A percentile compares a stretch with the other conserved stretches of the same genome.
Evolutionary conservation across 345 rosid species (phyloP).

Genomic region (Brassica juncea): DNA sequence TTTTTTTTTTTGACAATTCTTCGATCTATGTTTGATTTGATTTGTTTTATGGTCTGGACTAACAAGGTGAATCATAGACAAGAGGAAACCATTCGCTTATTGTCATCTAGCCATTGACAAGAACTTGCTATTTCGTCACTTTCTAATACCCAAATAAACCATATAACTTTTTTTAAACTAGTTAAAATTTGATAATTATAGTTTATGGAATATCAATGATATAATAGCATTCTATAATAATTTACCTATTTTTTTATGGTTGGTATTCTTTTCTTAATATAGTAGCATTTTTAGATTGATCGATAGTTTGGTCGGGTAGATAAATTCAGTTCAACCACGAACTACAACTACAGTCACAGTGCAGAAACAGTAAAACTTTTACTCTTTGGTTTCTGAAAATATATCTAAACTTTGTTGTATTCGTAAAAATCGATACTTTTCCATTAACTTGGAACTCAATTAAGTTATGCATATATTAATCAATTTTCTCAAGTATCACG

Average conservation of each 20-base stretch:
- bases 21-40: background rate
- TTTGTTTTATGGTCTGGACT: background rate
- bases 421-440: background rate
- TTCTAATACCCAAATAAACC: background rate
- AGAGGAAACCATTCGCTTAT: background rate
- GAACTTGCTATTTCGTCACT: background rate
- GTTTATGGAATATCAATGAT: background rate
- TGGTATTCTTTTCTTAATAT: background rate
- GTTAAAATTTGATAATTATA: background rate
- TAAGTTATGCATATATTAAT: background rate
- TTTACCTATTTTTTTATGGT: background rate
- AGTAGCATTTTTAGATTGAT: background rate
- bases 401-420: background rate
- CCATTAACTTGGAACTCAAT: background rate
- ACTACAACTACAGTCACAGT: background rate
- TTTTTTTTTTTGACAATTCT: background rate
- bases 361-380: background rate
- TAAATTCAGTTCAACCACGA: background rate
- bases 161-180: background rate
- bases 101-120: background rate
- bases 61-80: background rate
- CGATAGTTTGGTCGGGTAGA: background rate
- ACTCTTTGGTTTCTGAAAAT: background rate
- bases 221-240: background rate
- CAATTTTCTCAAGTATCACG: background rate